Conservation (phyloP, 2,329 filamentous ascomycete species). For the Colletotrichum sp. region DNA sequence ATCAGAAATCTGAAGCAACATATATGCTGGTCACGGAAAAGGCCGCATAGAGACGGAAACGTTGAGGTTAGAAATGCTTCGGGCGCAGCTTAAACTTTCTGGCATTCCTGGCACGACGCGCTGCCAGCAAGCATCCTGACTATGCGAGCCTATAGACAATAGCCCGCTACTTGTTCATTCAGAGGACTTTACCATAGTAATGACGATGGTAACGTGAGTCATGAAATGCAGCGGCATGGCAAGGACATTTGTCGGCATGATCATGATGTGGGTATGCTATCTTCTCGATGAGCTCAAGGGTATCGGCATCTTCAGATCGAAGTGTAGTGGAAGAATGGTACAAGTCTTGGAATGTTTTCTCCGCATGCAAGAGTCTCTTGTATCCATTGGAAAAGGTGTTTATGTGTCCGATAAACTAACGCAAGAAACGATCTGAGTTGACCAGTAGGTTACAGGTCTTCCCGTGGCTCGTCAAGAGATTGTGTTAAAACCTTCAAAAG, state of each 20-base stretch:
- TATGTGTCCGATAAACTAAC: neutral
- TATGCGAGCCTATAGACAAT: neutral
- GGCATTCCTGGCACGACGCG: neutral
- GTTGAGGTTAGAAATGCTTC: neutral
- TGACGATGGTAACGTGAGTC: neutral
- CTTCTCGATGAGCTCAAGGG: neutral
- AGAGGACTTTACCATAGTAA: neutral
- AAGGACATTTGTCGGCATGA: neutral
- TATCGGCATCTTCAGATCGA: neutral
- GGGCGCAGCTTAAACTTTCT: neutral
- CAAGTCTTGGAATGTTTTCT: neutral
- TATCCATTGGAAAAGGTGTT: neutral
- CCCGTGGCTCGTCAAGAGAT: neutral
- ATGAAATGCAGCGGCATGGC: neutral
- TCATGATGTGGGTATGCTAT: neutral
- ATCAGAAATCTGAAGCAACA: neutral
- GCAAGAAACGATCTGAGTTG: neutral
- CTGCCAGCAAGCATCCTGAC: neutral
- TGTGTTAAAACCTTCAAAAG: too few species aligned
- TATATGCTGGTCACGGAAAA: neutral
- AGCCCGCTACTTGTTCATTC: neutral
- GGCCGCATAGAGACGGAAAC: neutral
- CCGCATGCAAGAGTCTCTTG: fast-evolving
- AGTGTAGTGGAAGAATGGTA: neutral
- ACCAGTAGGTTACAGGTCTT: neutral